phyloP scores from a whole-genome alignment of 2,329 filamentous ascomycete genomes.

The Monilinia laxa region DNA sequence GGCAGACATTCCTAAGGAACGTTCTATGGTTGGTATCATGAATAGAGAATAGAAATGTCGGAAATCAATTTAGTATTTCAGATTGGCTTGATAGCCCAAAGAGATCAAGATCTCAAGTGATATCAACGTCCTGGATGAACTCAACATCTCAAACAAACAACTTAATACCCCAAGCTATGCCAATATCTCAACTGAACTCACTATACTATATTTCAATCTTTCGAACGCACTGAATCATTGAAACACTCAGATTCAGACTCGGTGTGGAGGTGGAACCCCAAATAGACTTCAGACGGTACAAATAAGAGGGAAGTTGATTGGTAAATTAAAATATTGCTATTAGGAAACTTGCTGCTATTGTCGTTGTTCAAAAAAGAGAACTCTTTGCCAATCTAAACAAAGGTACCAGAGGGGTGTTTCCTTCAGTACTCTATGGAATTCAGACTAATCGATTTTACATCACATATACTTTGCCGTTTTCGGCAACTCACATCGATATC shows the following conservation, averaged over 20 bases:
- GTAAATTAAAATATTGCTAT: neutral
- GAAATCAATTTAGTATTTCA: too few species aligned
- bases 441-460: too few species aligned
- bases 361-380: neutral
- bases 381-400: neutral
- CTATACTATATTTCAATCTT: neutral
- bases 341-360: neutral
- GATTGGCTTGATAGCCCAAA: too few species aligned
- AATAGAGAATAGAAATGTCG: neutral
- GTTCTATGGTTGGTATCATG: slow-evolving; percentile 15
- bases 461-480: neutral
- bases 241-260: neutral
- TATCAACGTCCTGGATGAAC: too few species aligned
- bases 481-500: neutral
- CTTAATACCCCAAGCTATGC: too few species aligned
- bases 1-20: slow-evolving; percentile 26
- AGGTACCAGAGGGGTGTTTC: neutral
- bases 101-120: too few species aligned
- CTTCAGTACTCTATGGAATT: too few species aligned
- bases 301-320: neutral
- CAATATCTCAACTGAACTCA: too few species aligned
- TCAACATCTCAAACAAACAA: too few species aligned
- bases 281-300: neutral
- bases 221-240: neutral
- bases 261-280: neutral